These are phyloP conservation scores for Saccharomyces hybrid DNA, from an alignment of 1,139 yeast species.

Conservation along the genomic window DNA sequence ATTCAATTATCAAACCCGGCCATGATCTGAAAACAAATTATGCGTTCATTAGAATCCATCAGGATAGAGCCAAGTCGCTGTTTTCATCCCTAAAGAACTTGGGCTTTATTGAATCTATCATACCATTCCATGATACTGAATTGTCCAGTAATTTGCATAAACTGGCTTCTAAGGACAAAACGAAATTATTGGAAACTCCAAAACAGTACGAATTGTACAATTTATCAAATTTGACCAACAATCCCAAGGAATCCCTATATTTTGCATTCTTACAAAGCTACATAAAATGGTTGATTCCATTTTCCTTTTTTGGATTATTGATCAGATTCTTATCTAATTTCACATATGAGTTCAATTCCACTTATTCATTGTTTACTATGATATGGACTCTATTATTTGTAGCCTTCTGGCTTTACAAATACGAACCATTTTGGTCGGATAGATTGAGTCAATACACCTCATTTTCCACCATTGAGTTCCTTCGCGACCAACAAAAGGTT, in stretches of 20 bases:
- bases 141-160: constrained; percentile 28
- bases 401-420: constrained; percentile 50
- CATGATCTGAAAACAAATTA: constrained; percentile 14
- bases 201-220: constrained; percentile 19
- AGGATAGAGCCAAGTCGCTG: constrained; percentile 4
- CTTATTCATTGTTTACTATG: constrained; percentile 47
- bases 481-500: constrained; percentile 3
- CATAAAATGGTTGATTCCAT: constrained; percentile 48
- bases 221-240: constrained; percentile 40
- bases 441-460: constrained; percentile 6
- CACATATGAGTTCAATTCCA: constrained; percentile 45
- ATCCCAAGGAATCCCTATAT: constrained; percentile 60
- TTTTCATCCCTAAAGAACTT: constrained; percentile 32
- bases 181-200: constrained; percentile 12
- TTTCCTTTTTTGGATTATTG: constrained; percentile 54
- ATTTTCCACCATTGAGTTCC: constrained; percentile 4
- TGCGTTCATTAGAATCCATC: constrained; percentile 20
- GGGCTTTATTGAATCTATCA: constrained; percentile 48
- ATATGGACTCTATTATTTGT: constrained; percentile 56
- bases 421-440: constrained; percentile 38
- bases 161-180: constrained; percentile 9
- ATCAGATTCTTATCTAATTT: constrained; percentile 35
- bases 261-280: constrained; percentile 67
- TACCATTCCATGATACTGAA: constrained; percentile 49
- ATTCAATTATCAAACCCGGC: constrained; percentile 22